Conservation (phyloP, 2,329 filamentous ascomycete species). For the Orbilia oligospora region DNA sequence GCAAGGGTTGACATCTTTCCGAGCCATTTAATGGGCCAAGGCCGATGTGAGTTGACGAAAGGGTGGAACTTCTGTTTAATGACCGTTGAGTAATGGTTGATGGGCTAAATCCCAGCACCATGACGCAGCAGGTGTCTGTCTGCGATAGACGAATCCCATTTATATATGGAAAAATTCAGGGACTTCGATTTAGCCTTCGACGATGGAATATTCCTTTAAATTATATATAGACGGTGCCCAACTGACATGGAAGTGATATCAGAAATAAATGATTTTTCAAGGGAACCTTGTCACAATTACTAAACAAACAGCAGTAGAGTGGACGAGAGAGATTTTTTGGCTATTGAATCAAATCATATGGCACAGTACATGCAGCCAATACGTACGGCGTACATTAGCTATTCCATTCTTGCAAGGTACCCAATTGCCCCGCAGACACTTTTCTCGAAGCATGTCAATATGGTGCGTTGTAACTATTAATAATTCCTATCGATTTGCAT, state of each 20-base stretch:
- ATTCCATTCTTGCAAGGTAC: conserved; percentile 53
- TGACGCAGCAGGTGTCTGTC: conserved; percentile 51
- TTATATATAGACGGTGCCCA: conserved; percentile 29
- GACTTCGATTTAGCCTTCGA: conserved; percentile 56
- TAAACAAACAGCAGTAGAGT: conserved; percentile 23
- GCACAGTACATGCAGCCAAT: conserved; percentile 23
- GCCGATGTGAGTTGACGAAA: conserved; percentile 39
- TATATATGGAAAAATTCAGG: conserved; percentile 44
- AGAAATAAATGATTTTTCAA: conserved; percentile 12
- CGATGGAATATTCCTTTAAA: conserved; percentile 60
- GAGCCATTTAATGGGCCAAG: conserved; percentile 54
- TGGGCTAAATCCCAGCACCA: conserved; percentile 36
- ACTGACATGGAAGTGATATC: conserved; percentile 26
- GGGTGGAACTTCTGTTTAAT: conserved; percentile 58
- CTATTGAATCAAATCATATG: conserved; percentile 28
- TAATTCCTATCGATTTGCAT: conserved; percentile 31
- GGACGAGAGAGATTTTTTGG: conserved; percentile 29
- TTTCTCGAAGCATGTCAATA: conserved; percentile 55
- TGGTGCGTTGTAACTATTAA: conserved; percentile 53
- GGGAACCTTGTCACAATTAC: conserved; percentile 27
- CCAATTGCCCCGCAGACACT: conserved; percentile 35
- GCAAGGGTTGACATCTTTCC: conserved; percentile 54
- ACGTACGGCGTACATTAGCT: conserved; percentile 23
- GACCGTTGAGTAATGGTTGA: conserved; percentile 24
- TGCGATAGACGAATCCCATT: conserved; percentile 56